phyloP scores from a whole-genome alignment of 2,329 filamentous ascomycete species.

The Berkeleyomyces rouxiae region DNA sequence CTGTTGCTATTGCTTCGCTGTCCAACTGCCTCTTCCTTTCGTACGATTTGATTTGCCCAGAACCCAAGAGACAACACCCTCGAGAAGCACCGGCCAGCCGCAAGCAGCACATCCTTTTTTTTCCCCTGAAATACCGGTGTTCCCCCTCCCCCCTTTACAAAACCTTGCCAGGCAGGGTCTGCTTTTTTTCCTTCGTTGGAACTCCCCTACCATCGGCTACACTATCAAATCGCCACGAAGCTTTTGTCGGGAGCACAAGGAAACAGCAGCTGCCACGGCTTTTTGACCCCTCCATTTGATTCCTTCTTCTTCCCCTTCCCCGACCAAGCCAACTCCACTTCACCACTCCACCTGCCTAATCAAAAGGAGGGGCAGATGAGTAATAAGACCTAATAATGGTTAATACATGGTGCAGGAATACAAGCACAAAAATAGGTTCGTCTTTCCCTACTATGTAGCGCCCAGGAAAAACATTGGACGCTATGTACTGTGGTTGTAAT shows the following conservation, averaged over 20 bases:
- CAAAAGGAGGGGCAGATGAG: background rate
- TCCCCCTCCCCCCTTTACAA: background rate
- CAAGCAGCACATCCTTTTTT: background rate
- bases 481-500: background rate
- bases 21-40: background rate
- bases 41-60: background rate
- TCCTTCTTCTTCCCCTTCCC: background rate
- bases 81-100: background rate
- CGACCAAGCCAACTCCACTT: background rate
- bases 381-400: background rate
- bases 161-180: background rate
- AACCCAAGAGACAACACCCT: background rate
- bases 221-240: background rate
- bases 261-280: background rate
- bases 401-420: background rate
- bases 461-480: no score
- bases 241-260: background rate
- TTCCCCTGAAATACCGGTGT: background rate
- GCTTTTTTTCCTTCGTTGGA: background rate
- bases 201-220: background rate
- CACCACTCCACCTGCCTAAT: background rate
- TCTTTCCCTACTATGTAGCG: no score
- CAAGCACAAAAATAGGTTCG: background rate
- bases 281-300: constrained; percentile 3
- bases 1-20: background rate